Percentiles rank a stretch among this genome's conserved stretches.
phyloP scores from a whole-genome alignment of 148 eudicot genomes.

The Bassia scoparia region DNA sequence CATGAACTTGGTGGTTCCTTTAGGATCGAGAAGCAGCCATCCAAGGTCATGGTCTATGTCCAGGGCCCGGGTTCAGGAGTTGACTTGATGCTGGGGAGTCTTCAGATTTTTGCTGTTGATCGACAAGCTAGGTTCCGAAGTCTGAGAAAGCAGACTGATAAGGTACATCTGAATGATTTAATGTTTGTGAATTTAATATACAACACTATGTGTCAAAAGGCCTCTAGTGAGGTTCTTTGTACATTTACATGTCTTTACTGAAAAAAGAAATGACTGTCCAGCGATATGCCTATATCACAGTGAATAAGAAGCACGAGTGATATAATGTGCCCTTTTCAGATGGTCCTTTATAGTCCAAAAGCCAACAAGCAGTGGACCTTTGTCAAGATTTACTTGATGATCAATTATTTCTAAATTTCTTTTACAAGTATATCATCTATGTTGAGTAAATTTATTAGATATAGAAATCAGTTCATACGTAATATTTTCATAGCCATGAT shows the following conservation, averaged over 20 bases:
- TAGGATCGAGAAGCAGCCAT: constrained; percentile 73
- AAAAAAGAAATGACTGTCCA: background rate
- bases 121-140: constrained; percentile 63
- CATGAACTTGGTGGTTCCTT: constrained; percentile 90
- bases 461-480: too few relatives aligned
- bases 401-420: background rate
- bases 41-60: constrained; percentile 70
- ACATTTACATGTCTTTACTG: background rate
- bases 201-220: background rate
- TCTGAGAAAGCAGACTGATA: constrained; percentile 58
- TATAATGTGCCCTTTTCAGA: background rate
- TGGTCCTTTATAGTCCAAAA: background rate
- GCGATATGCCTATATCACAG: background rate
- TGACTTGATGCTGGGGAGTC: constrained; percentile 76
- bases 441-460: background rate
- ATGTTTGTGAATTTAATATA: background rate
- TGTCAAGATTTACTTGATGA: background rate
- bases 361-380: background rate
- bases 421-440: background rate
- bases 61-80: constrained; percentile 87
- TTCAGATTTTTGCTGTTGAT: constrained; percentile 84
- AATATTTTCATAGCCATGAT: too few relatives aligned
- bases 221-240: background rate
- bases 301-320: background rate
- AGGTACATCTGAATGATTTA: constrained; percentile 40